Evolutionary conservation across 306 rosid genomes (phyloP), one percentile per base, ranked within the genome.

Genomic region (Arachis hypogaea): DNA sequence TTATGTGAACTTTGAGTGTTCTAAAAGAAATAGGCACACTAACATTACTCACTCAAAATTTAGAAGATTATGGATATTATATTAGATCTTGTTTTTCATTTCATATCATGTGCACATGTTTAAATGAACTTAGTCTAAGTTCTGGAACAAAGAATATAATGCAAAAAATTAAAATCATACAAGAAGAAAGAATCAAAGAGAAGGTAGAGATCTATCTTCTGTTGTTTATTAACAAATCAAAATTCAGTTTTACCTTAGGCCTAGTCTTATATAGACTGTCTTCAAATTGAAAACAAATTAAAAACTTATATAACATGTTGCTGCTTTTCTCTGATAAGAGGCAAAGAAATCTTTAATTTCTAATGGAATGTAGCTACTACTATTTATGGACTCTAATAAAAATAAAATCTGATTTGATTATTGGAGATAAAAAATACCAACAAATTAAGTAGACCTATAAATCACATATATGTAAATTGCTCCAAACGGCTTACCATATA

Each of bases 211-310:
- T 2, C 3, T 33, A 33, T 33, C 4, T 33, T 46, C 51, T 46
- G 51, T 46, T 46, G 51, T 46, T 46, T 11, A 46, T 46, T 46
- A 8, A 10, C 11, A 46, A 46, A 46, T 46, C 51, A 55, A 33
- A 11, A n/a, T 30, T 38, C 49, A n/a, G 55, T 16, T 7, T 22
- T 22, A 22, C 1, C 28, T 22, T 22, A 22, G 28, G 28, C 28
- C 61, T 7, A 60, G 29, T 61, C 77, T 46, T 22, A 22, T 72
- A 72, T 41, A 72, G 5, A 59, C 52, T 9, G 36, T n/a, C 10
- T 59, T 12, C 36, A 5, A 46, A 71, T 44, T 10, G 29, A 59
- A 59, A 45, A 14, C 11, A 52, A 18, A 59, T 46, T 46, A 5
- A 33, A 45, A 44, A 9, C 66, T 71, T 30, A 29, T 46, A n/a